A percentile compares a stretch with the other conserved stretches of the same genome.
Conservation (phyloP, 2,329 filamentous ascomycete species). For the Pyrenochaeta sp. region DNA sequence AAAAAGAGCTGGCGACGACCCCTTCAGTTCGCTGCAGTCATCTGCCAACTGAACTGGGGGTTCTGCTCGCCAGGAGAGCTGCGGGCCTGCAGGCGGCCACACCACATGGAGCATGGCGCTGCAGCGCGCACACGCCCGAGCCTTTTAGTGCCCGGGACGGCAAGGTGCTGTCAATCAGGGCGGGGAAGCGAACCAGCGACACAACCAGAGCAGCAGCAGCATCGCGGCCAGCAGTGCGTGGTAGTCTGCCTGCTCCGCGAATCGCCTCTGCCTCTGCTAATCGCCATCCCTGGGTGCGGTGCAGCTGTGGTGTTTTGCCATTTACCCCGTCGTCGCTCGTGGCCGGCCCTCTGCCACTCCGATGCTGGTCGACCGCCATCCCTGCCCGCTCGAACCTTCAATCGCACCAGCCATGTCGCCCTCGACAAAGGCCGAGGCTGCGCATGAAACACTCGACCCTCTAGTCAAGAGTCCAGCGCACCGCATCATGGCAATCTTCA, state of each 20-base stretch:
- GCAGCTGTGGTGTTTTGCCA: conserved; percentile 1
- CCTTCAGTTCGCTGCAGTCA: conserved; percentile 25
- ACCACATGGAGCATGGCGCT: conserved; percentile 13
- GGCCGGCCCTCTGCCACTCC: neutral
- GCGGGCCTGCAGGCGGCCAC: conserved; percentile 21
- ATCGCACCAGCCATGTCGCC: too few relatives aligned
- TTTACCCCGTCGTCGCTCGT: conserved; percentile 1
- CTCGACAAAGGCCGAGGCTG: too few relatives aligned
- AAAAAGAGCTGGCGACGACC: too few relatives aligned
- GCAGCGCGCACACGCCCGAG: conserved; percentile 2
- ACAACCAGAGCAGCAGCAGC: conserved; percentile 16
- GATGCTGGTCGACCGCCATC: neutral
- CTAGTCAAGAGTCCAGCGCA: too few relatives aligned
- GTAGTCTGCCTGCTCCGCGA: conserved; percentile 1
- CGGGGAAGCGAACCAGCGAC: conserved; percentile 29
- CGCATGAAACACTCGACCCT: too few relatives aligned
- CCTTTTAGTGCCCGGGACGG: conserved; percentile 28
- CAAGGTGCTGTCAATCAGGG: conserved; percentile 20
- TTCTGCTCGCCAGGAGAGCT: conserved; percentile 32
- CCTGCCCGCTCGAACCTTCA: conserved; percentile 5
- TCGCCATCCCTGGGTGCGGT: neutral
- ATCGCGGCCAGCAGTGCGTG: conserved; percentile 9
- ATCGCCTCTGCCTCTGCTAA: neutral
- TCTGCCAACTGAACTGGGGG: conserved; percentile 22
- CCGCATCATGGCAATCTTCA: too few relatives aligned